Percentiles rank a stretch among this genome's conserved stretches.
Conservation (phyloP, 768 basidiomycete species). For the Dentipellis sp. region DNA sequence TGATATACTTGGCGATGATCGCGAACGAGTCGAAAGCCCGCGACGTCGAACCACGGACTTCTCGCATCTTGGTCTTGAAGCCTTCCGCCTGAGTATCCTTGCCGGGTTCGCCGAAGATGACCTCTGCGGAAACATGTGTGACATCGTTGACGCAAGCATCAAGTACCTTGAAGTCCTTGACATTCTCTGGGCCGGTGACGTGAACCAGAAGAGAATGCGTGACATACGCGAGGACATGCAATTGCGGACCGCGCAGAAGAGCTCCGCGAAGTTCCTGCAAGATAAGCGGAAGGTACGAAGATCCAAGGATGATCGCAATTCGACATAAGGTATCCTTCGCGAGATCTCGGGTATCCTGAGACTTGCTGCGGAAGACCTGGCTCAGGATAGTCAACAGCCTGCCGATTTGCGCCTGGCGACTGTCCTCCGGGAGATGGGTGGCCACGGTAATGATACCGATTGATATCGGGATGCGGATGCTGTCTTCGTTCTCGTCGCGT, state of each 20-base stretch:
- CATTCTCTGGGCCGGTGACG: slow-evolving; percentile 55
- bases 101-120: slow-evolving; percentile 90
- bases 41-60: slow-evolving; percentile 78
- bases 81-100: slow-evolving; percentile 83
- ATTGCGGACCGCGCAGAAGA: slow-evolving; percentile 83
- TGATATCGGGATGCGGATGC: slow-evolving; percentile 79
- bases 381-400: slow-evolving; percentile 77
- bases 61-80: slow-evolving; percentile 91
- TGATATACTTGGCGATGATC: slow-evolving; percentile 68
- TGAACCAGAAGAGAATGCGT: slow-evolving; percentile 77
- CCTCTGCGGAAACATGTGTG: slow-evolving; percentile 75
- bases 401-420: slow-evolving; percentile 58
- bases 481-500: slow-evolving; percentile 74
- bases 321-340: slow-evolving; percentile 75
- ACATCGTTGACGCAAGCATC: slow-evolving; percentile 76
- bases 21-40: slow-evolving; percentile 82
- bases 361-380: slow-evolving; percentile 87
- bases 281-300: slow-evolving; percentile 61
- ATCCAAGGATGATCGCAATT: slow-evolving; percentile 65
- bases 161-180: slow-evolving; percentile 46
- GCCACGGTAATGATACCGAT: slow-evolving; percentile 83
- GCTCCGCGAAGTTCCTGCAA: slow-evolving; percentile 80
- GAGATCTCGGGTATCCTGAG: slow-evolving; percentile 87
- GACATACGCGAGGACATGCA: slow-evolving; percentile 84
- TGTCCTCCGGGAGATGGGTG: slow-evolving; percentile 58